Evolutionary conservation across 345 rosid species (phyloP).

Genomic region (Pseudoturritis turrita): DNA sequence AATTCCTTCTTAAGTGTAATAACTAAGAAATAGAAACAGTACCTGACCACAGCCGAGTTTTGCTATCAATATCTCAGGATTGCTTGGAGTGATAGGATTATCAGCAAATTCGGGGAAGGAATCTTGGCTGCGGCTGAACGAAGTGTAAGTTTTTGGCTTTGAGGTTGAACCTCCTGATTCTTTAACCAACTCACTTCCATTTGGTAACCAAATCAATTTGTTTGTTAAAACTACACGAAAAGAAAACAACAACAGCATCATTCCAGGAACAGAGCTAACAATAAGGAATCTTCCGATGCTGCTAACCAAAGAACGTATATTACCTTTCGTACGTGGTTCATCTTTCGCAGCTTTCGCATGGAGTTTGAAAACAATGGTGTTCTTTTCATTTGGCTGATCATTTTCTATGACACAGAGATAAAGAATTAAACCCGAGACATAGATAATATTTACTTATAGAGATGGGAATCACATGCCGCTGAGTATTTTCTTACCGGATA

Average conservation of each 20-base stretch:
- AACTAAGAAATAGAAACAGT: not conserved
- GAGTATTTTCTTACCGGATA: conserved; percentile 50
- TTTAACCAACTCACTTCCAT: conserved; percentile 73
- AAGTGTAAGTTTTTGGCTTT: conserved; percentile 71
- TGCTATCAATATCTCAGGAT: conserved; percentile 59
- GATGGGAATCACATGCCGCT: not conserved
- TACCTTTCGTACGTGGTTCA: conserved; percentile 57
- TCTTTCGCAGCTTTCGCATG: conserved; percentile 51
- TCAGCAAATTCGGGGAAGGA: conserved; percentile 46
- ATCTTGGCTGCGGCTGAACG: conserved; percentile 62
- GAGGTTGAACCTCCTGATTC: conserved; percentile 43
- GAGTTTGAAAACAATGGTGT: conserved; percentile 90
- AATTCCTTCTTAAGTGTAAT: not conserved
- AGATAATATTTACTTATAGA: not conserved
- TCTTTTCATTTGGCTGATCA: conserved; percentile 80
- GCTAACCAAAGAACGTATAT: conserved; percentile 7
- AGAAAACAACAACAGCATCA: not conserved
- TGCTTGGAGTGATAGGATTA: conserved; percentile 45
- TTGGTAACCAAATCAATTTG: conserved; percentile 75
- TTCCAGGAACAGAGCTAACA: not conserved
- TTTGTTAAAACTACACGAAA: conserved; percentile 52
- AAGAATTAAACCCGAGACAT: not conserved
- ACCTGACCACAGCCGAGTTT: conserved; percentile 91
- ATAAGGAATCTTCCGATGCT: not conserved
- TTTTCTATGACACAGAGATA: conserved; percentile 42